Percentiles rank a stretch among this genome's conserved stretches.
Conservation (phyloP, 176 grass and related monocot genomes). For the Carex scoparia region DNA sequence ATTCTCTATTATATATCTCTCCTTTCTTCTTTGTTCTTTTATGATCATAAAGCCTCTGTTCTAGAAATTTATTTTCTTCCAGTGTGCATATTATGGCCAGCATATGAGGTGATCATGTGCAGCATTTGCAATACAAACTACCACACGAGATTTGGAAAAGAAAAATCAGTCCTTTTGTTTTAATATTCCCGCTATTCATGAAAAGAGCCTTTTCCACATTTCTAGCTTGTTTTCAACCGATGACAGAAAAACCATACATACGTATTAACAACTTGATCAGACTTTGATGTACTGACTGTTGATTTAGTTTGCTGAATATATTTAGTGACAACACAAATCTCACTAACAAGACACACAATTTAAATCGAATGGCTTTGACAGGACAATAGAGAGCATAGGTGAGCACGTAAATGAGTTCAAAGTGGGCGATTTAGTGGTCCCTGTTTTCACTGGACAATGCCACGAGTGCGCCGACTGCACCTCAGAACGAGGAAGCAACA, state of each 20-base stretch:
- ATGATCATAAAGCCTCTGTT: neutral
- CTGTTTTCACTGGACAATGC: slow-evolving; percentile 69
- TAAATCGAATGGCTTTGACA: slow-evolving; percentile 6
- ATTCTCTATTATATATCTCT: neutral
- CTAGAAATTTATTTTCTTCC: neutral
- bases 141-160: neutral
- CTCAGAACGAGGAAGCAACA: slow-evolving; percentile 63
- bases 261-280: neutral
- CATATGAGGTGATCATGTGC: neutral
- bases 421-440: slow-evolving; percentile 55
- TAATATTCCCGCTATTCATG: neutral
- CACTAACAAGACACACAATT: neutral
- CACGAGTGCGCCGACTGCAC: slow-evolving; percentile 67
- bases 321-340: neutral
- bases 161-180: neutral
- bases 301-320: neutral
- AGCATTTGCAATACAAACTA: neutral
- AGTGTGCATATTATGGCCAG: neutral
- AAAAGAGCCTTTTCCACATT: slow-evolving; percentile 10
- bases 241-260: neutral
- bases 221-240: neutral
- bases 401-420: slow-evolving; percentile 49
- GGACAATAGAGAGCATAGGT: slow-evolving; percentile 78
- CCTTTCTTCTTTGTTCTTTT: neutral
- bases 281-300: neutral